phyloP scores from a whole-genome alignment of 805 yeast species.

The Yamadazyma nakazawae region DNA sequence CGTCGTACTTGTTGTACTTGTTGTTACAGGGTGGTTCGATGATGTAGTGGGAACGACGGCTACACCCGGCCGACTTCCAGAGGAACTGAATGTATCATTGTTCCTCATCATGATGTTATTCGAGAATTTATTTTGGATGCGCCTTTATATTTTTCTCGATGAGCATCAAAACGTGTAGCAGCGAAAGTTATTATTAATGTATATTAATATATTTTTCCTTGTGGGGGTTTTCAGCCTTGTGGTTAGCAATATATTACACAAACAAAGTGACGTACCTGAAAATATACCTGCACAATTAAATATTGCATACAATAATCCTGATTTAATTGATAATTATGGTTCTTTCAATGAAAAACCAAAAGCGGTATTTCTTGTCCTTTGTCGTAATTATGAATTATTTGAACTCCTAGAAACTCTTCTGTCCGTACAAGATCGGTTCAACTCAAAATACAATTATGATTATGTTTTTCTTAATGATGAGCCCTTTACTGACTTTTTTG shows the following conservation, averaged over 20 bases:
- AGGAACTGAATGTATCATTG: conserved; percentile 1
- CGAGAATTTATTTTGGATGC: conserved; percentile 4
- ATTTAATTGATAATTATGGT: background rate
- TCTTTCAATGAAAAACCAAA: background rate
- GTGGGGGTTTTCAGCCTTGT: background rate
- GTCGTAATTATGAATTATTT: conserved; percentile 63
- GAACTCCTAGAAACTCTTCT: conserved; percentile 56
- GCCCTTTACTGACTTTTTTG: conserved; percentile 58
- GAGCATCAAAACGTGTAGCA: conserved; percentile 6
- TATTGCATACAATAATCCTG: background rate
- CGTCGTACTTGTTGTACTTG: background rate
- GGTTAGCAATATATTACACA: background rate
- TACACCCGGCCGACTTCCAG: background rate
- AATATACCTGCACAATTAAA: background rate
- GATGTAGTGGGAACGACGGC: background rate
- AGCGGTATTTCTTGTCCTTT: conserved; percentile 57
- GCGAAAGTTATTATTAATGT: background rate
- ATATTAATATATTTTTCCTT: background rate
- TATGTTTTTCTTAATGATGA: conserved; percentile 78
- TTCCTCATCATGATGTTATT: conserved; percentile 4
- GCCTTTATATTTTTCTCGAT: conserved; percentile 4
- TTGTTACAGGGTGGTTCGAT: background rate
- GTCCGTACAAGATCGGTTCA: conserved; percentile 65
- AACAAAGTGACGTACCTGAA: background rate
- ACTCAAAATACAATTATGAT: conserved; percentile 60